These are phyloP conservation scores for Erysiphe pulchra DNA, from an alignment of 2,329 filamentous ascomycete genomes.

Conservation along the genomic window DNA sequence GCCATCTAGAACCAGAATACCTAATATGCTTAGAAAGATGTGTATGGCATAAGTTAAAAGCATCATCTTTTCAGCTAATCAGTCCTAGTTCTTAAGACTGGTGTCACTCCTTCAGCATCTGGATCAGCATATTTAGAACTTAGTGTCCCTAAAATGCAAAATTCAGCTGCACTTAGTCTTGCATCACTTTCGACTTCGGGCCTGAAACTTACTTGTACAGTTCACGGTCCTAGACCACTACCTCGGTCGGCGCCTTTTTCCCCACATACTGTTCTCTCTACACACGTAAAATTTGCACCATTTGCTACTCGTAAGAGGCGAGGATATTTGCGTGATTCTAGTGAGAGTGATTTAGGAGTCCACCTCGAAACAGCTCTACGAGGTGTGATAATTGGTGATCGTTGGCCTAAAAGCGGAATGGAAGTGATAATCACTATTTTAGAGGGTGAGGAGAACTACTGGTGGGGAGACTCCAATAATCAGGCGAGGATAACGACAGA, in stretches of 20 bases:
- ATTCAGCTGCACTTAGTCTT: conserved; percentile 22
- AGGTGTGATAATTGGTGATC: conserved; percentile 71
- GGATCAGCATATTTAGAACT: conserved; percentile 72
- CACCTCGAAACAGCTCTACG: conserved; percentile 79
- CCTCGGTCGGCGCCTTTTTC: conserved; percentile 79
- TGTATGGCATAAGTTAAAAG: conserved; percentile 29
- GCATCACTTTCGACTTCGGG: conserved; percentile 23
- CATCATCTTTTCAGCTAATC: conserved; percentile 1
- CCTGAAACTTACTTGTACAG: conserved; percentile 76
- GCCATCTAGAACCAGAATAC: conserved; percentile 30
- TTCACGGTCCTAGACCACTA: conserved; percentile 78
- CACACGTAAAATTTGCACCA: conserved; percentile 87
- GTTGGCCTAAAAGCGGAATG: conserved; percentile 97
- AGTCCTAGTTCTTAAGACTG: conserved; percentile 55
- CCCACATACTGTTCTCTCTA: conserved; percentile 72
- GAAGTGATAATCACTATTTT: conserved; percentile 83
- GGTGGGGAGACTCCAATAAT: conserved; percentile 29
- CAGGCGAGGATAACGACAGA: conserved; percentile 27
- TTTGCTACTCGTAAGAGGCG: conserved; percentile 66
- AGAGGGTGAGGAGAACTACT: conserved; percentile 68
- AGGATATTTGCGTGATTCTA: conserved; percentile 65
- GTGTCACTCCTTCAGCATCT: conserved; percentile 75
- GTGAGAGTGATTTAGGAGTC: conserved; percentile 69
- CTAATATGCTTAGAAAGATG: conserved; percentile 57
- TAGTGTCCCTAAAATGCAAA: conserved; percentile 20